Conservation (phyloP, 768 basidiomycete species). For the Amanita phalloides region DNA sequence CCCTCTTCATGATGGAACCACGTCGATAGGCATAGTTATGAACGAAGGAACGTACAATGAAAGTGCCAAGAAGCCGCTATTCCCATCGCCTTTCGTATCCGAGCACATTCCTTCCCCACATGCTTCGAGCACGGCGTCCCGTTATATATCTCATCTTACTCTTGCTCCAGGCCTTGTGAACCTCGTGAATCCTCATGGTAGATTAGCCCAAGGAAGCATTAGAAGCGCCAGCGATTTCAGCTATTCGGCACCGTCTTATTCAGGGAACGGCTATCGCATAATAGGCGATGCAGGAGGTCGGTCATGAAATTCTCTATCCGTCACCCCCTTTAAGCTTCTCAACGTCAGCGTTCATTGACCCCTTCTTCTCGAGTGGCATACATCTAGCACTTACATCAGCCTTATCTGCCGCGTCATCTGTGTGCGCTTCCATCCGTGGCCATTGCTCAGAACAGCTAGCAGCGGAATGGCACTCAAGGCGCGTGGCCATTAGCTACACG, state of each 20-base stretch:
- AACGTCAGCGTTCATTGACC: conserved; percentile 46
- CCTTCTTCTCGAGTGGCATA: conserved; percentile 57
- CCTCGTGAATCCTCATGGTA: conserved; percentile 28
- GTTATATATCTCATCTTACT: conserved; percentile 33
- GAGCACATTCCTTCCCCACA: conserved; percentile 14
- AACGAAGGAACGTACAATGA: conserved; percentile 39
- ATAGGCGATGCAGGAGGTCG: conserved; percentile 60
- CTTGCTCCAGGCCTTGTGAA: conserved; percentile 37
- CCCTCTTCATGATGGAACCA: conserved; percentile 53
- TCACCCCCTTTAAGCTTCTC: not conserved
- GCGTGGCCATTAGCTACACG: conserved; percentile 48
- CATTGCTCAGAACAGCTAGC: conserved; percentile 37
- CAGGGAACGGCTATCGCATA: conserved; percentile 44
- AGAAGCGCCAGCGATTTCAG: conserved; percentile 52
- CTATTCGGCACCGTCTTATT: conserved; percentile 50
- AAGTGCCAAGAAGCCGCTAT: conserved; percentile 19
- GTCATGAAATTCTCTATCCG: conserved; percentile 6
- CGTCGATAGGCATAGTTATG: conserved; percentile 54
- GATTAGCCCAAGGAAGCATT: conserved; percentile 29
- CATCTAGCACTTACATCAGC: conserved; percentile 56
- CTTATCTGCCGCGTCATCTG: conserved; percentile 43
- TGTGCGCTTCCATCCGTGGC: conserved; percentile 43
- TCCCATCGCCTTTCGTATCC: conserved; percentile 18
- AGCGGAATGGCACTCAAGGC: conserved; percentile 43
- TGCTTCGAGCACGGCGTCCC: conserved; percentile 19